Percentiles rank a stretch among this genome's conserved stretches.
Conservation (phyloP, 208 protist species). For the Crithidia expoeki region DNA sequence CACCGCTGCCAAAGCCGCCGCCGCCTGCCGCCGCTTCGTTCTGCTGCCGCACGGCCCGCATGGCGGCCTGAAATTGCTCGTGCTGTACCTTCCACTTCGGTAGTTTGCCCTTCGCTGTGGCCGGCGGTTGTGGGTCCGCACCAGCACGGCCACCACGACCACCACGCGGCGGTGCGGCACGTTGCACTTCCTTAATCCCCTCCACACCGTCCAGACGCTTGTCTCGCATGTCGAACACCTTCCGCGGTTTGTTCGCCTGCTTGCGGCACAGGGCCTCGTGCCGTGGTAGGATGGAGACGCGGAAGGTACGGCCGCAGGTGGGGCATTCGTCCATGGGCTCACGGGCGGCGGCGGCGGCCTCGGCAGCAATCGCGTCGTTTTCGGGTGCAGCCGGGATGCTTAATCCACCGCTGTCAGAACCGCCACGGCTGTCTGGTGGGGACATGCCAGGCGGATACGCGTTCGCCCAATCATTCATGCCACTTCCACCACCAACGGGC, state of each 20-base stretch:
- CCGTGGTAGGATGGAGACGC: constrained; percentile 54
- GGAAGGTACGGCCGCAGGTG: constrained; percentile 77
- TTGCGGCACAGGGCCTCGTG: constrained; percentile 76
- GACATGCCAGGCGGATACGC: constrained; percentile 45
- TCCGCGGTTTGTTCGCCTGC: constrained; percentile 53
- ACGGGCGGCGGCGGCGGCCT: constrained; percentile 40
- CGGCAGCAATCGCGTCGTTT: constrained; percentile 42
- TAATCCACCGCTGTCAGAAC: neutral
- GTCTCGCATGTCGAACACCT: constrained; percentile 76
- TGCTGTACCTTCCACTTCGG: constrained; percentile 93
- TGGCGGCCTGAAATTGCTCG: constrained; percentile 89
- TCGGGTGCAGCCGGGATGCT: constrained; percentile 15
- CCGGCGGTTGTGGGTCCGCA: constrained; percentile 3
- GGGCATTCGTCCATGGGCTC: constrained; percentile 67
- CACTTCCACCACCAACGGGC: constrained; percentile 41
- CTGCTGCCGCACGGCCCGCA: constrained; percentile 71
- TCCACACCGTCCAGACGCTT: constrained; percentile 79
- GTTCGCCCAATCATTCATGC: constrained; percentile 43
- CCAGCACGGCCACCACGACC: constrained; percentile 13
- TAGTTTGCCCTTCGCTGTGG: constrained; percentile 48
- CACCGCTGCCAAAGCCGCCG: constrained; percentile 26
- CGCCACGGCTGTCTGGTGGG: constrained; percentile 16
- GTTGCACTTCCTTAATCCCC: constrained; percentile 61
- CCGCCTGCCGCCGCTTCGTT: constrained; percentile 16
- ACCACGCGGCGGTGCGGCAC: neutral